Evolutionary conservation across 768 basidiomycete species (phyloP).

Genomic region (Russula lepida): DNA sequence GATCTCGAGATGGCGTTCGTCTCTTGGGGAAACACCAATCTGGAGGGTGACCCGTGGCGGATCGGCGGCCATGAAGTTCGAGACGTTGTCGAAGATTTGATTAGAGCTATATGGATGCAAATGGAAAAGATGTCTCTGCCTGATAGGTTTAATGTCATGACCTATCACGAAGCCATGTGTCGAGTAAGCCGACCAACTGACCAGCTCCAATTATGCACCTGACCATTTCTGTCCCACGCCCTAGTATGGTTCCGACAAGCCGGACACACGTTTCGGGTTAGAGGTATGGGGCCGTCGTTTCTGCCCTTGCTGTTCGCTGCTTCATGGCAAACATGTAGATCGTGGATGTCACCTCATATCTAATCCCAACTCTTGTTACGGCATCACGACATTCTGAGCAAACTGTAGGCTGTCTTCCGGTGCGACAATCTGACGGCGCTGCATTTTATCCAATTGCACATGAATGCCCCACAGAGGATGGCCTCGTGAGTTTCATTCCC

Average conservation of each 20-base stretch:
- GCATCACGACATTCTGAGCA: conserved; percentile 25
- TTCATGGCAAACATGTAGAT: conserved; percentile 26
- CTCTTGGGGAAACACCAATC: conserved; percentile 51
- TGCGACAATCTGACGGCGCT: conserved; percentile 24
- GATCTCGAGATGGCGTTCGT: conserved; percentile 97
- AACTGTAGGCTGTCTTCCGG: conserved; percentile 28
- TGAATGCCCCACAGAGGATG: conserved; percentile 26
- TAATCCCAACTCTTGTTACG: conserved; percentile 26
- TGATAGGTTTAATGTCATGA: conserved; percentile 67
- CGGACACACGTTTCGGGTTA: conserved; percentile 81
- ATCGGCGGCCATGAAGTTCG: conserved; percentile 85
- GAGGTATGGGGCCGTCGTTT: conserved; percentile 46
- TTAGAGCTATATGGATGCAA: conserved; percentile 68
- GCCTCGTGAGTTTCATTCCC: conserved; percentile 26
- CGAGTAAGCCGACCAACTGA: conserved; percentile 41
- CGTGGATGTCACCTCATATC: conserved; percentile 27
- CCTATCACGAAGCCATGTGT: conserved; percentile 86
- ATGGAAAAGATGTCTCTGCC: conserved; percentile 56
- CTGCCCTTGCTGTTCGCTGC: not conserved
- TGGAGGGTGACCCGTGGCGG: conserved; percentile 46
- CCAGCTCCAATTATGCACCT: conserved; percentile 7
- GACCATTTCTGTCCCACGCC: conserved; percentile 22
- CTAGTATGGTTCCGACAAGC: conserved; percentile 92
- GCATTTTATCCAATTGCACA: conserved; percentile 38
- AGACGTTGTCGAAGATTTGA: conserved; percentile 64